Base-by-base conservation (phyloP, 2,329 filamentous ascomycete genomes). In the Diaporthe ampelina region DNA sequence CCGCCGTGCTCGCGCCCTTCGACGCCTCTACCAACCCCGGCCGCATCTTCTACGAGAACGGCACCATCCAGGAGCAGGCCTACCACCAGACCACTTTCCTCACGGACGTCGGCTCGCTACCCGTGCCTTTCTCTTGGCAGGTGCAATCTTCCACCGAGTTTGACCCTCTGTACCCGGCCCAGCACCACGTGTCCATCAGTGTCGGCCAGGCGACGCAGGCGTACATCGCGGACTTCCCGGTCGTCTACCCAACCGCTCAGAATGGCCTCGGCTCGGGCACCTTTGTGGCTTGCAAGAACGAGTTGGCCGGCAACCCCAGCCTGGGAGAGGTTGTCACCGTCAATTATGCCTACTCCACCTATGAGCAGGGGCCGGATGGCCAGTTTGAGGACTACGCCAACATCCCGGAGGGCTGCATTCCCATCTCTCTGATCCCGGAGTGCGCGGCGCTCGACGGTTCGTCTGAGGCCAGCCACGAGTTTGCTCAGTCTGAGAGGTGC, bases 201-300 rank as follows among this genome's bases (percentile, higher is more conserved):
- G 9, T 48, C 40, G 59, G 40, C 2, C 4, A n/a, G 6, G 9
- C 59, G 7, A 65, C 59, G 19, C 59, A 19, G 10, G 59, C 59
- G 4, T 35, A 65, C 17, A 29, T 65, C 19, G 43, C 59, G 3
- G 32, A 24, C 59, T 65, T 65, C n/a, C 59, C 59, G 2, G 59
- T 65, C 10, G 59, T 65, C 59, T 65, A 65, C 43, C 59, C 59
- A 8, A 65, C 26, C 26, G 40, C 50, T 19, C 59, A 65, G 59
- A 65, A 65, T 1, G 9, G 17, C 5, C 59, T 65, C 11, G 59
- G 59, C 1, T 40, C 32, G 5, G 59, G 59, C 10, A 48, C 24
- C 17, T 65, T 65, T 48, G 40, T 65, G 26, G 43, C 40, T 26
- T 65, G 59, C 11, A 32, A 48, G 43, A 65, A 65, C 26, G 6